Conservation (phyloP, 2,329 filamentous ascomycete genomes). For the Cordyceps tenuipes region DNA sequence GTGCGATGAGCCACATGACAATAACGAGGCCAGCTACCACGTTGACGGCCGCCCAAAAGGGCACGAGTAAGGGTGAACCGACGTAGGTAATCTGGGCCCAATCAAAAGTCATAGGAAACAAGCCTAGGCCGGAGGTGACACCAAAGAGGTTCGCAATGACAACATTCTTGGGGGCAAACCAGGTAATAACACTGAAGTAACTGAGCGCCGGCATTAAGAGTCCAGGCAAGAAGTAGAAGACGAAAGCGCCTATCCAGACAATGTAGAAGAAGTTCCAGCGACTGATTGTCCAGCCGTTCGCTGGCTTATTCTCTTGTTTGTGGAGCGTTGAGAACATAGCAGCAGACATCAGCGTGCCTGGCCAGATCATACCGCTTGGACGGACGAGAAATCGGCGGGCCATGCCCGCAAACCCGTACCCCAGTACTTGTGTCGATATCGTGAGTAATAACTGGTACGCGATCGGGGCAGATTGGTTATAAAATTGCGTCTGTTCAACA, state of each 20-base stretch:
- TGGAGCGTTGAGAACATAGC: constrained; percentile 85
- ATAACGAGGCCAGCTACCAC: constrained; percentile 71
- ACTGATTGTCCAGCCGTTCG: constrained; percentile 74
- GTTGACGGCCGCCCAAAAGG: constrained; percentile 81
- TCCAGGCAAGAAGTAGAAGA: constrained; percentile 80
- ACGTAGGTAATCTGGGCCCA: constrained; percentile 89
- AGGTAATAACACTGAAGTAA: constrained; percentile 84
- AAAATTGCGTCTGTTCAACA: constrained; percentile 83
- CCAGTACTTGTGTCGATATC: constrained; percentile 77
- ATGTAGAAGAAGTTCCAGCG: constrained; percentile 77
- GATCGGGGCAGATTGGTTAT: constrained; percentile 70
- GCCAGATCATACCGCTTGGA: constrained; percentile 87
- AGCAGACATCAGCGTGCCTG: constrained; percentile 77
- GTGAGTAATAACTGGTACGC: constrained; percentile 75
- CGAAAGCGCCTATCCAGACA: constrained; percentile 61
- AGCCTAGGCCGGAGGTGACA: constrained; percentile 71
- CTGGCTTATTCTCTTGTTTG: constrained; percentile 72
- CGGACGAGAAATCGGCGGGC: constrained; percentile 74
- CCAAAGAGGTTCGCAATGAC: constrained; percentile 81
- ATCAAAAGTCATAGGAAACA: constrained; percentile 83
- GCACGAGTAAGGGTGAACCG: constrained; percentile 73
- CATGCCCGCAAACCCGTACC: constrained; percentile 78
- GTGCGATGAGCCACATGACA: constrained; percentile 79
- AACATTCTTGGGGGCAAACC: constrained; percentile 82
- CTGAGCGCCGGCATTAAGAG: constrained; percentile 75